Evolutionary conservation across 1,139 yeast genomes (phyloP), one percentile per base, ranked within the genome.

Genomic region (Debaryomycetaceae sp.): DNA sequence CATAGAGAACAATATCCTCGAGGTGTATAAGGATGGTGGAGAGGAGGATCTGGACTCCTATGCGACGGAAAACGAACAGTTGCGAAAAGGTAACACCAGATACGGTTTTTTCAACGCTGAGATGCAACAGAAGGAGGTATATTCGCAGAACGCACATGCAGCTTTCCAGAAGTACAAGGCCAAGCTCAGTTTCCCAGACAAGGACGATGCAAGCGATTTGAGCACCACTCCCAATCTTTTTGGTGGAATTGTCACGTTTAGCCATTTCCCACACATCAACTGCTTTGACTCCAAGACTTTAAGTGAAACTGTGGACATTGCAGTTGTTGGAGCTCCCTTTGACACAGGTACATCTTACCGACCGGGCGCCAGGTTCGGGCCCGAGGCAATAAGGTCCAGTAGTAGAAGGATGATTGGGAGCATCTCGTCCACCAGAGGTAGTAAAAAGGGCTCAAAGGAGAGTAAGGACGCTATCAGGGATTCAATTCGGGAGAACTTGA

Each of bases 281-380:
- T 74, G 79, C 45, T 73, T 73, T 45, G 53, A 53, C 17, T 55
- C 56, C 2, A 49, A 54, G 8, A 30, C 35, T 6, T 35, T 22
- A 24, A 36, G 41, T 11, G 29, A 48, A 8, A 32, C 33, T 5
- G 54, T 70, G 15, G 79, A 74, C 46, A 67, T 74, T 33, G 80
- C 79, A 6, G 63, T 75, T 32, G 66, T 73, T 6, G 80, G 80
- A 3, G 78, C 79, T 1, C 79, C 79, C 0, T 75, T 73, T 41
- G 79, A 74, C 42, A 70, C 78, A 0, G 79, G 78, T 1, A 73
- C 70, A 0, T 67, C 75, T 3, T 74, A 60, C 45, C 50, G 76
- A 9, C 77, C 78, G 0, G 79, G 79, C 1, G 75, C 79, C 2
- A 50, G 79, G 34, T 73, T 74, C 50, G 79, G 79, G 0, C 79